phyloP scores from a whole-genome alignment of 306 rosid genomes.

The Luffa acutangula region DNA sequence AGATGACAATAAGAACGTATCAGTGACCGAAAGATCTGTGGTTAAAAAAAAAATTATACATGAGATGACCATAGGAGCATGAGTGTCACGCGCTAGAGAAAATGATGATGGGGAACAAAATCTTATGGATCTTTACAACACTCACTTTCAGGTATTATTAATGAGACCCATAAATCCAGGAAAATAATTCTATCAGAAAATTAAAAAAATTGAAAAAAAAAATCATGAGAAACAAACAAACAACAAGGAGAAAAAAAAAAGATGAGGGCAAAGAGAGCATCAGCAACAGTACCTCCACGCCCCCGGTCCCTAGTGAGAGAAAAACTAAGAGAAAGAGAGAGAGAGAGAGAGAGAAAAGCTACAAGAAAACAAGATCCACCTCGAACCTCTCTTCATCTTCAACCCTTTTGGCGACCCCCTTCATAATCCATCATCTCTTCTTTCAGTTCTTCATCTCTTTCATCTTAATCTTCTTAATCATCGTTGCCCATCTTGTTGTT shows the following conservation, averaged over 20 bases:
- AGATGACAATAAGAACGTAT: too few relatives aligned
- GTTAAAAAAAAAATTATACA: too few relatives aligned
- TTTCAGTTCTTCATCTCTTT: not conserved
- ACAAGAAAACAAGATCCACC: conserved; percentile 85
- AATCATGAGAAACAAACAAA: conserved; percentile 6
- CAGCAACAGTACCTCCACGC: conserved; percentile 7
- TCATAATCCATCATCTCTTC: not conserved
- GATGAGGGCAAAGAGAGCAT: not conserved
- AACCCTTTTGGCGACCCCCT: conserved; percentile 1
- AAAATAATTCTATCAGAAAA: not conserved
- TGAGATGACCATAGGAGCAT: not conserved
- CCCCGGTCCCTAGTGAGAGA: conserved; percentile 3
- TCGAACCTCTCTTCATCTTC: conserved; percentile 67
- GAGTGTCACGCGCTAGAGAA: not conserved
- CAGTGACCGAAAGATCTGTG: too few relatives aligned
- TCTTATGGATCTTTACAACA: conserved; percentile 9
- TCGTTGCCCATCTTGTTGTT: not conserved
- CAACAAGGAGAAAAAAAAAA: not conserved
- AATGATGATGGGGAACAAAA: conserved; percentile 2
- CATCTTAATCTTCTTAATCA: not conserved
- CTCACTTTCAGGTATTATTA: conserved; percentile 13
- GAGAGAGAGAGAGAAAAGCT: conserved; percentile 22
- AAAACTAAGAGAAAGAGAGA: not conserved
- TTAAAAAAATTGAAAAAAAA: not conserved
- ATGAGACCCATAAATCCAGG: conserved; percentile 16